Base-by-base conservation (phyloP, 805 yeast genomes). In the Metschnikowia santaceciliae region DNA sequence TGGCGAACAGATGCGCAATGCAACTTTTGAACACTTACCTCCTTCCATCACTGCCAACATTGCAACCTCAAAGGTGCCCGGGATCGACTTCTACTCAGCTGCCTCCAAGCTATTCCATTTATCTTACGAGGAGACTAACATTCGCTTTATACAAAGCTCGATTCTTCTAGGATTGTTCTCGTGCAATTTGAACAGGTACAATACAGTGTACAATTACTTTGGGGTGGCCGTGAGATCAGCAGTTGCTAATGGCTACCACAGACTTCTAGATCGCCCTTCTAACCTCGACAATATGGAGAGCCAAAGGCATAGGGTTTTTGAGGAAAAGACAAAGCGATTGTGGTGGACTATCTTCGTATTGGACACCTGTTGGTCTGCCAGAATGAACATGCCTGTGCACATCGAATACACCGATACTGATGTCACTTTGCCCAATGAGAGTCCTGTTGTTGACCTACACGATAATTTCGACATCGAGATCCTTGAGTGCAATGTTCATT, bases 301-400 rank as follows among this genome's bases (percentile, higher is more conserved):
- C 36, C 46, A 32, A 17, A 10, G 19, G 17, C 52, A 45, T 32
- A 50, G 46, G 15, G 42, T 50, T 6, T 33, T 30, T 8, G 54
- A 53, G 10, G 76, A 72, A 43, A 69, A 66, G 46, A 57, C 63
- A 6, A 71, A 71, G 51, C 61, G 76, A 30, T 50, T 73, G 22
- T 73, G 76, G 75, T 73, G 77, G 77, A 63, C 75, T 2, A 64
- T 70, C 1, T 73, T 69, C 50, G 67, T 71, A 11, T 64, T 69
- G 35, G 77, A 73, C 55, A 66, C 68, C 6, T 61, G 67, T 10
- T 72, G 76, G 76, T 67, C 76, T 2, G 63, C 75, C 3, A 67
- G 68, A 47, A 67, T 68, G 68, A 67, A 62, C 52, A 58, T 65
- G 60, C 73, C 76, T 2, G 70, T 72, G 19, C 74, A 71, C 51